Percentiles rank a stretch among this genome's conserved stretches.
Conservation (phyloP, 1,139 yeast species). For the Suhomyces terraborum region DNA sequence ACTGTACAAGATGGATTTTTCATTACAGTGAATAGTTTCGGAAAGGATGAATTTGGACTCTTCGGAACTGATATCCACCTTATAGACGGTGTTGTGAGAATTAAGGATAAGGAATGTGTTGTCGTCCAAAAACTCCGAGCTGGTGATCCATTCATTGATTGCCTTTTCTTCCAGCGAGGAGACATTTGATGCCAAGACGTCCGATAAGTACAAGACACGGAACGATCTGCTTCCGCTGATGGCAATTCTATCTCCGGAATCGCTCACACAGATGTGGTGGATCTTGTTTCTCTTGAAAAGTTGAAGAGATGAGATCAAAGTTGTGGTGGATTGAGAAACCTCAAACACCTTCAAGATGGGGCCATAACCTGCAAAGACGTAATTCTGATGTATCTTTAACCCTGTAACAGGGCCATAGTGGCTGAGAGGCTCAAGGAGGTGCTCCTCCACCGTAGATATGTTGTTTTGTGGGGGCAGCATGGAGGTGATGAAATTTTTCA, state of each 20-base stretch:
- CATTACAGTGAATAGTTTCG: conserved; percentile 55
- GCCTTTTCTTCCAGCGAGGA: conserved; percentile 42
- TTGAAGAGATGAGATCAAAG: conserved; percentile 41
- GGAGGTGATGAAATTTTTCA: conserved; percentile 7
- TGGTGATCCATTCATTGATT: conserved; percentile 76
- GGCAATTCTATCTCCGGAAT: conserved; percentile 35
- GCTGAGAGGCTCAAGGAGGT: conserved; percentile 21
- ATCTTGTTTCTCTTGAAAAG: conserved; percentile 73
- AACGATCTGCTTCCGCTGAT: conserved; percentile 79
- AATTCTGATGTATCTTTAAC: conserved; percentile 44
- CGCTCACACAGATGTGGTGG: conserved; percentile 61
- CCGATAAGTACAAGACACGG: conserved; percentile 34
- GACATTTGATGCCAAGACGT: neutral
- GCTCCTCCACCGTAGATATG: conserved; percentile 25
- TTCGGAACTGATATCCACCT: conserved; percentile 36
- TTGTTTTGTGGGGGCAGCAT: conserved; percentile 14
- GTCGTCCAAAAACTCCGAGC: conserved; percentile 51
- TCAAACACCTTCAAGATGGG: conserved; percentile 61
- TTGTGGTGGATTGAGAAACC: conserved; percentile 35
- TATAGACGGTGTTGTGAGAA: conserved; percentile 75
- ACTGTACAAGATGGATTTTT: conserved; percentile 83
- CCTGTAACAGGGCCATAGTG: conserved; percentile 81
- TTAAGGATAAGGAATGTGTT: conserved; percentile 57
- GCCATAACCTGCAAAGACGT: conserved; percentile 73
- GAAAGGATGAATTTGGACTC: conserved; percentile 25